Base-by-base conservation (phyloP, 2,329 filamentous ascomycete genomes). In the Ophiostoma himal-ulmi region DNA sequence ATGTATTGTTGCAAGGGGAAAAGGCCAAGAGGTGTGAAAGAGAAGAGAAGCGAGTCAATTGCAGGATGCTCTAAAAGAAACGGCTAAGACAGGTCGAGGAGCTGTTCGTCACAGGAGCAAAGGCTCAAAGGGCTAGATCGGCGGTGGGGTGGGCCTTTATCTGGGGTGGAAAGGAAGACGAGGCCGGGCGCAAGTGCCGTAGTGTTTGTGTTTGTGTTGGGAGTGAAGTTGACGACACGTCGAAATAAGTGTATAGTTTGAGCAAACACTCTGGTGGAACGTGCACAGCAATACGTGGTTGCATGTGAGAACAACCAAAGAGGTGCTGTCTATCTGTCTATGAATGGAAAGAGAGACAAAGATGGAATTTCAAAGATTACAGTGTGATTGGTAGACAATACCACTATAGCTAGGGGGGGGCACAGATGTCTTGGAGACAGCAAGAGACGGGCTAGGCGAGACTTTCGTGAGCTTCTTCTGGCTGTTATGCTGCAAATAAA, bases 121-220 rank as follows among this genome's bases (percentile, higher is more conserved):
- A 57, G 52, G 22, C 52, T 5, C 60, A 57, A 39, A 44, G 48
- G 68, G 48, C 64, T 65, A 62, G 70, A 65, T 71, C 62, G 68
- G 68, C 64, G 11, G 60, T 37, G 70, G 66, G 54, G 68, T 67
- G 62, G 70, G 70, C 52, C 62, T 52, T 52, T 62, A 41, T 54
- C 62, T 52, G 67, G 67, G 69, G n/a, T 30, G 41, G 67, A 14
- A 70, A 13, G 41, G 67, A 8, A 70, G 30, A 66, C 8, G 54
- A 30, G 26, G 20, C 30, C 41, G 65, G 68, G 57, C 57, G 3
- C 4, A 34, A 34, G 26, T 36, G 26, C 57, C 57, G 57, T 62
- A 62, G 26, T 14, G 8, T 34, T 30, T 62, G 36, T 20, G 60
- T n/a, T 20, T 64, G 34, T 14, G 26, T 34, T 62, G 10, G 57